A percentile compares a stretch with the other conserved stretches of the same genome.
These are phyloP conservation scores for Termitomyces sp. DNA, from an alignment of 768 basidiomycete genomes.

Conservation along the genomic window DNA sequence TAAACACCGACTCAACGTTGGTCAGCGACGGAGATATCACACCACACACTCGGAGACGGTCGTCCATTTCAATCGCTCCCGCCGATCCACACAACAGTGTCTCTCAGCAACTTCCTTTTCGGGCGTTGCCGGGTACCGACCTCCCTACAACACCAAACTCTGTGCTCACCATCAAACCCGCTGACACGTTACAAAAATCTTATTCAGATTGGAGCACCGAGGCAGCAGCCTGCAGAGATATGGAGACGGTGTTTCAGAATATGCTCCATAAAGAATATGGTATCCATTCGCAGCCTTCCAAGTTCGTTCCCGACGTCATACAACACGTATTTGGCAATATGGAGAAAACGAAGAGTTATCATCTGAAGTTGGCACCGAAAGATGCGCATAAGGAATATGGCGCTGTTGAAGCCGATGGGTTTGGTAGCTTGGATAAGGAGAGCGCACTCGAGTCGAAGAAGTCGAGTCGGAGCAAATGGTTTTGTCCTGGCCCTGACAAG, in stretches of 20 bases:
- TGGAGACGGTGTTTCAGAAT: slow-evolving; percentile 57
- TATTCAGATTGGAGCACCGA: slow-evolving; percentile 37
- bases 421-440: slow-evolving; percentile 12
- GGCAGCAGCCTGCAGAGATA: slow-evolving; percentile 33
- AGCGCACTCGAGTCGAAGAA: slow-evolving; percentile 23
- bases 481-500: slow-evolving; percentile 33
- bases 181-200: slow-evolving; percentile 5
- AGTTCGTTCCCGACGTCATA: slow-evolving; percentile 44
- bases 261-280: slow-evolving; percentile 55
- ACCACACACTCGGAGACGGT: slow-evolving; percentile 11
- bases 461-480: slow-evolving; percentile 27
- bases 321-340: slow-evolving; percentile 49
- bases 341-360: slow-evolving; percentile 43
- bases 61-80: background rate
- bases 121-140: background rate
- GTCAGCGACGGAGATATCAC: slow-evolving; percentile 14
- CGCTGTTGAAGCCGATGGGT: background rate
- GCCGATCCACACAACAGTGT: background rate
- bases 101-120: background rate
- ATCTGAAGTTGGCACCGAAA: slow-evolving; percentile 55
- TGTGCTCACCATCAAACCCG: slow-evolving; percentile 1
- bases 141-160: slow-evolving; percentile 8
- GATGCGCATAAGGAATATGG: slow-evolving; percentile 7
- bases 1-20: slow-evolving; percentile 18
- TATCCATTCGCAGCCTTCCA: slow-evolving; percentile 49